Conservation (phyloP, 164 flowering plant species). For the Aristolochia californica region DNA sequence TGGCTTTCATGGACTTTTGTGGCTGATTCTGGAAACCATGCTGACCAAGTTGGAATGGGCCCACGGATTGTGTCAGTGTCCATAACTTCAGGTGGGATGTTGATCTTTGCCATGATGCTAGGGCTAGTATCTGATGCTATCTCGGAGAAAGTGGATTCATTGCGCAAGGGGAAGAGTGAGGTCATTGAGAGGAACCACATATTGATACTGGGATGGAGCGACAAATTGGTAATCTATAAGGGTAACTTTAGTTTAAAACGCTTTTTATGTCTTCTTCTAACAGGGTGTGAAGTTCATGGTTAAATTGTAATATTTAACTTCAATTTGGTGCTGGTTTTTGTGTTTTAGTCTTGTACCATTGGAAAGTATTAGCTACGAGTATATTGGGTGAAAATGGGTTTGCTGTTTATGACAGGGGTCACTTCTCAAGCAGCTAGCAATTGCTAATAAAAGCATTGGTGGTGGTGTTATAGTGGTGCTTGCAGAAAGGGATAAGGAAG, state of each 20-base stretch:
- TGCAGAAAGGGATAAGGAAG: constrained; percentile 95
- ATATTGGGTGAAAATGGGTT: not conserved
- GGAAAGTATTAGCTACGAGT: too few species aligned
- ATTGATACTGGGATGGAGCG: constrained; percentile 96
- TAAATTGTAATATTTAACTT: not conserved
- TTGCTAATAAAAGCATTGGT: constrained; percentile 88
- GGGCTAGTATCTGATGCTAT: constrained; percentile 98
- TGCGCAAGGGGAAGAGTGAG: constrained; percentile 92
- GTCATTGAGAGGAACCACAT: constrained; percentile 84
- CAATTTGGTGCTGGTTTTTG: not conserved
- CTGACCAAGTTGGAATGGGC: constrained; percentile 70
- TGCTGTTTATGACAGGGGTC: constrained; percentile 50
- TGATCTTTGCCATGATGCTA: constrained; percentile 97
- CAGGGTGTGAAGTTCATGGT: not conserved
- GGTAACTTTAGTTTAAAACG: not conserved
- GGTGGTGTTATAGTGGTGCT: constrained; percentile 91
- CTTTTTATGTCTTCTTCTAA: not conserved
- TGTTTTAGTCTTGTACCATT: not conserved
- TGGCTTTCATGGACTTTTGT: constrained; percentile 96
- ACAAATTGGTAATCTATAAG: constrained; percentile 54
- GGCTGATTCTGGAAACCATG: constrained; percentile 94
- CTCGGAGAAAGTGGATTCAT: constrained; percentile 85
- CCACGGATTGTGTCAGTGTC: constrained; percentile 83
- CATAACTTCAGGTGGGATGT: constrained; percentile 88
- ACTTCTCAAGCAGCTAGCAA: constrained; percentile 87